Percentiles rank a stretch among this genome's conserved stretches.
phyloP scores from a whole-genome alignment of 371 early-diverging fungal species.

The Apophysomyces ossiformis region DNA sequence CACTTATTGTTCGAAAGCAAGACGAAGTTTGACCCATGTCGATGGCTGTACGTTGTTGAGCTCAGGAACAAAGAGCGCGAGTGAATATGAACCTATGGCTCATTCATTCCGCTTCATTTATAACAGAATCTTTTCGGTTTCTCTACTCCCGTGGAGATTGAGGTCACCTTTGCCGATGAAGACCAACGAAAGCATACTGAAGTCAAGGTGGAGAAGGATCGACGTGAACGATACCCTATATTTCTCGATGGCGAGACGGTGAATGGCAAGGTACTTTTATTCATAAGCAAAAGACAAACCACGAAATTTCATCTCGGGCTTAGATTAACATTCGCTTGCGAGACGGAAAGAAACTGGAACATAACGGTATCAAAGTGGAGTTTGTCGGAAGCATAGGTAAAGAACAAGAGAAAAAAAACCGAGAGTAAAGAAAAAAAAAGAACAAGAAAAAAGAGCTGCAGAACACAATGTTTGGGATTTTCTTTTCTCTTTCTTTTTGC shows the following conservation, averaged over 20 bases:
- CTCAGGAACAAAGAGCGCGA: background rate
- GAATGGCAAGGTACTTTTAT: conserved; percentile 79
- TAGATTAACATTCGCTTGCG: conserved; percentile 88
- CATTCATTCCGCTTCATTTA: background rate
- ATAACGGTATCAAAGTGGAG: conserved; percentile 97
- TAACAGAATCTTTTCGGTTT: conserved; percentile 82
- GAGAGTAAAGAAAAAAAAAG: background rate
- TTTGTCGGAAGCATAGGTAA: conserved; percentile 95
- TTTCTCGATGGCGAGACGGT: conserved; percentile 97
- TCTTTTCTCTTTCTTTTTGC: conserved; percentile 1
- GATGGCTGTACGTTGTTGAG: conserved; percentile 42
- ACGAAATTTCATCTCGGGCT: background rate
- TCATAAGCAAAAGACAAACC: background rate
- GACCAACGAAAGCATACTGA: conserved; percentile 82
- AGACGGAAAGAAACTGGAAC: conserved; percentile 93
- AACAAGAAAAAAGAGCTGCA: background rate
- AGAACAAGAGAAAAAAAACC: background rate
- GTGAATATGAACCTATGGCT: background rate
- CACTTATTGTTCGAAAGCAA: background rate
- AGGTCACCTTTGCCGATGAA: conserved; percentile 80
- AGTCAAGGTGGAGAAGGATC: conserved; percentile 88
- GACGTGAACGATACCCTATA: conserved; percentile 85
- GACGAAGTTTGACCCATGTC: conserved; percentile 29
- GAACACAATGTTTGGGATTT: background rate
- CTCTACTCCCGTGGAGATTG: conserved; percentile 87